phyloP scores from a whole-genome alignment of 2,329 filamentous ascomycete genomes.

The Xylariaceae sp. region DNA sequence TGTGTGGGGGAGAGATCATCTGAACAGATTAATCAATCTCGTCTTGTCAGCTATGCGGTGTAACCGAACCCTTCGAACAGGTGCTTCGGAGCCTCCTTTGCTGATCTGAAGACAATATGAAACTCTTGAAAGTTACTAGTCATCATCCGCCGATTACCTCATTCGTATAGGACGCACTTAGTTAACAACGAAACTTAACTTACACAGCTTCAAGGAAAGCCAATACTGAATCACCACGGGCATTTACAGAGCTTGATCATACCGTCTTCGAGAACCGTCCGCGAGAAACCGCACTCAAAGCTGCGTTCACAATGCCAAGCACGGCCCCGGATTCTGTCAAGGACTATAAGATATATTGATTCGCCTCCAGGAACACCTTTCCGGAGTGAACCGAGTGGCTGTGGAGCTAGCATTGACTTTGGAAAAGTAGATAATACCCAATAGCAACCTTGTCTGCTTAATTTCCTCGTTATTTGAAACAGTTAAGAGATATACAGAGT shows the following conservation, averaged over 20 bases:
- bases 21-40: constrained; percentile 21
- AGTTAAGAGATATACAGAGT: constrained; percentile 20
- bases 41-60: constrained; percentile 17
- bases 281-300: too few relatives aligned
- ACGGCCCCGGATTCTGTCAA: constrained; percentile 9
- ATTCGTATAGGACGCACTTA: too few relatives aligned
- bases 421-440: constrained; percentile 1
- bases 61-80: constrained; percentile 11
- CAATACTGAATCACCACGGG: too few relatives aligned
- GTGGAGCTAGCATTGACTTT: constrained; percentile 1
- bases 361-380: constrained; percentile 5
- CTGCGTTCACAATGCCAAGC: constrained; percentile 9
- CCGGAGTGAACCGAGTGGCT: constrained; percentile 5
- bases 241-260: too few relatives aligned
- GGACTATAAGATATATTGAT: constrained; percentile 5
- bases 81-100: constrained; percentile 8
- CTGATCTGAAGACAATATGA: neutral
- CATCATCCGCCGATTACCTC: too few relatives aligned
- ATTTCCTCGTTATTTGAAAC: constrained; percentile 29
- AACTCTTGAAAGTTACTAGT: too few relatives aligned
- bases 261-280: too few relatives aligned
- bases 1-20: constrained; percentile 16
- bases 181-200: too few relatives aligned
- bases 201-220: too few relatives aligned
- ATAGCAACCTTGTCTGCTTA: constrained; percentile 15